phyloP scores from a whole-genome alignment of 371 early-diverging fungal species.

The Sporodiniella umbellata region DNA sequence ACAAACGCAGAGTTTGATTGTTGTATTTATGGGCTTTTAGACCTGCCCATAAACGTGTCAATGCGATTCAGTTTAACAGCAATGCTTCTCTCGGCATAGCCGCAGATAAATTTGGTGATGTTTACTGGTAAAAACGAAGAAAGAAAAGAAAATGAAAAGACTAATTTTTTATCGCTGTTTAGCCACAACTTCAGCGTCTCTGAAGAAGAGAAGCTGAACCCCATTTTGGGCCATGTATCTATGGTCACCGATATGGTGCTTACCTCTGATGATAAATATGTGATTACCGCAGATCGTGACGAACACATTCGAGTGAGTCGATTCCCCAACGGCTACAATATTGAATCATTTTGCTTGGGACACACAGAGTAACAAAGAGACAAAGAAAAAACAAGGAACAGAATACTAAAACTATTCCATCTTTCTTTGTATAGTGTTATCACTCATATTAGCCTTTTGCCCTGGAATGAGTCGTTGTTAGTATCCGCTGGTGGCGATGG shows the following conservation, averaged over 20 bases:
- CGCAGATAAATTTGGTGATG: conserved; percentile 97
- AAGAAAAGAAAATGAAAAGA: not conserved
- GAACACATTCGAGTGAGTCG: conserved; percentile 91
- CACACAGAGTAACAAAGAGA: conserved; percentile 70
- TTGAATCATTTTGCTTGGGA: conserved; percentile 88
- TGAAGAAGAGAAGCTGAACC: conserved; percentile 43
- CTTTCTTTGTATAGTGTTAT: conserved; percentile 52
- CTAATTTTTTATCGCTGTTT: no score
- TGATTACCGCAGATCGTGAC: conserved; percentile 94
- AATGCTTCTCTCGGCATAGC: conserved; percentile 60
- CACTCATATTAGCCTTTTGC: conserved; percentile 51
- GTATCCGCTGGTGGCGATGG: conserved; percentile 91
- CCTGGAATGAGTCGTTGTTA: conserved; percentile 49
- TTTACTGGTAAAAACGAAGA: conserved; percentile 60
- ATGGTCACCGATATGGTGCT: conserved; percentile 85
- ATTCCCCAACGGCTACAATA: conserved; percentile 87
- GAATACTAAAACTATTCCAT: not conserved
- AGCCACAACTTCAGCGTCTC: no score
- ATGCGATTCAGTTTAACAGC: conserved; percentile 63
- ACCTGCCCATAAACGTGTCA: conserved; percentile 62
- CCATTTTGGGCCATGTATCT: conserved; percentile 92
- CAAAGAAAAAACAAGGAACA: not conserved
- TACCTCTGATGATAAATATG: conserved; percentile 55
- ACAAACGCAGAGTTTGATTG: no score
- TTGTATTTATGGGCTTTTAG: no score